Evolutionary conservation across 148 eudicot genomes (phyloP), one percentile per base, ranked within the genome.

Genomic region (Mesembryanthemum crystallinum): DNA sequence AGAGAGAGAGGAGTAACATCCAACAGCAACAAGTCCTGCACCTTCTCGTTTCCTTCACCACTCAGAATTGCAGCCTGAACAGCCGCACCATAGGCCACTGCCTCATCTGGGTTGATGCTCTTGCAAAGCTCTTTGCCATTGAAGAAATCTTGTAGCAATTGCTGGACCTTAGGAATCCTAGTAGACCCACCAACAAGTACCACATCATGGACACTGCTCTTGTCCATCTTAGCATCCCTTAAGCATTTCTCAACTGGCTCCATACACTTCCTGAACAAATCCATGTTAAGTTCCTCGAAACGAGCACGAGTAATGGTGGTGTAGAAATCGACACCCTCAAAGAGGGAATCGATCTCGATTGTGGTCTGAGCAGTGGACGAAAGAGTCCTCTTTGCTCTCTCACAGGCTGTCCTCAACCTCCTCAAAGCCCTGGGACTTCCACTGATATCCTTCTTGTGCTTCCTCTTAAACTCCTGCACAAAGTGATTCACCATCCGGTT

Each of bases 201-300:
- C 27, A 86, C 89, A 80, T 86, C 89, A 76, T 86, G 76, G 15
- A 86, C 84, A 39, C 25, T 65, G 55, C 59, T 80, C 79, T 86
- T 86, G 25, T 86, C 88, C 80, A 86, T 83, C 79, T 86, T 86
- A 1, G 88, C 88, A 76, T 86, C 88, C 78, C 88, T 83, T 67
- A 86, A 73, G 54, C 90, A 87, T 73, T 85, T 87, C 83, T 81
- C 88, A 3, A 85, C 88, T 2, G 88, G 90, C 80, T 87, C 86
- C 90, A 87, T 85, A 83, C 89, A 87, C 84, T 87, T 87, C 73
- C 89, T 87, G 75, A 87, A 87, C 70, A 87, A 67, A 52, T 84
- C 84, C 82, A 87, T 87, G 81, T 87, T 87, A 33, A 87, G 45
- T 59, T 87, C 89, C 82, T 84, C 86, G 43, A 86, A 83, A 39